phyloP scores from a whole-genome alignment of 2,329 filamentous ascomycete species.

The Trichoderma simmonsii region DNA sequence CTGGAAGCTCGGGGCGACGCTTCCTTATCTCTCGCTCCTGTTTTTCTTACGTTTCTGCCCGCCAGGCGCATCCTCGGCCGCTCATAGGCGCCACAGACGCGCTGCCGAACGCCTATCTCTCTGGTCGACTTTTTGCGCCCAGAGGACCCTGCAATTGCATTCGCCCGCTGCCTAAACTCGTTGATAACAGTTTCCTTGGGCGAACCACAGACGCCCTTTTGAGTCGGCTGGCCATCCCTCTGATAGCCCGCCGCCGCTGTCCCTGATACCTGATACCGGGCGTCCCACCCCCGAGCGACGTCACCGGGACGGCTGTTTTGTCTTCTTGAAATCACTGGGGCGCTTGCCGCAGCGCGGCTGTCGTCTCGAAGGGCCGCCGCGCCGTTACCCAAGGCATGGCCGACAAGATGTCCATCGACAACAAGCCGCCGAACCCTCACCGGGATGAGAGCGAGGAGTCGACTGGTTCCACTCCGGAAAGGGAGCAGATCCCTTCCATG shows the following conservation, averaged over 20 bases:
- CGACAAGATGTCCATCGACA: slow-evolving; percentile 65
- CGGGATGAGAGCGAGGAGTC: slow-evolving; percentile 62
- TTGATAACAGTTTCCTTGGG: slow-evolving; percentile 12
- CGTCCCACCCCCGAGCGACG: slow-evolving; percentile 29
- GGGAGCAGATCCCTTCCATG: slow-evolving; percentile 42
- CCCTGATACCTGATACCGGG: slow-evolving; percentile 22
- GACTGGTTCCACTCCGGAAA: slow-evolving; percentile 57
- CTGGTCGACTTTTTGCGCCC: slow-evolving; percentile 27
- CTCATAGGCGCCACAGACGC: slow-evolving; percentile 30
- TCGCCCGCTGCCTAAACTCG: slow-evolving; percentile 10
- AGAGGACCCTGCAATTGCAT: slow-evolving; percentile 19
- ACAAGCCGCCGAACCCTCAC: slow-evolving; percentile 35
- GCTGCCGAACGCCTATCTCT: slow-evolving; percentile 25
- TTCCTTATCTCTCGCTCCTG: slow-evolving; percentile 28
- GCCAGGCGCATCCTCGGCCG: slow-evolving; percentile 18
- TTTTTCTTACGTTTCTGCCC: slow-evolving; percentile 21
- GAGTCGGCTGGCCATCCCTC: slow-evolving; percentile 1
- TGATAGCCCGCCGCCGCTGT: slow-evolving; percentile 10
- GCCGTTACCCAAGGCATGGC: slow-evolving; percentile 54
- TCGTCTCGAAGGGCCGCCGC: slow-evolving; percentile 30
- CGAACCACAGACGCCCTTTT: slow-evolving; percentile 8
- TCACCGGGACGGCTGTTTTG: slow-evolving; percentile 37
- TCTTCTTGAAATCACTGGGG: slow-evolving; percentile 29
- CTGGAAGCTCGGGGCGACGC: slow-evolving; percentile 16
- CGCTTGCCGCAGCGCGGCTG: slow-evolving; percentile 38